Base-by-base conservation (phyloP, 352 stramenopile species). In the Phytophthora colocasiae region DNA sequence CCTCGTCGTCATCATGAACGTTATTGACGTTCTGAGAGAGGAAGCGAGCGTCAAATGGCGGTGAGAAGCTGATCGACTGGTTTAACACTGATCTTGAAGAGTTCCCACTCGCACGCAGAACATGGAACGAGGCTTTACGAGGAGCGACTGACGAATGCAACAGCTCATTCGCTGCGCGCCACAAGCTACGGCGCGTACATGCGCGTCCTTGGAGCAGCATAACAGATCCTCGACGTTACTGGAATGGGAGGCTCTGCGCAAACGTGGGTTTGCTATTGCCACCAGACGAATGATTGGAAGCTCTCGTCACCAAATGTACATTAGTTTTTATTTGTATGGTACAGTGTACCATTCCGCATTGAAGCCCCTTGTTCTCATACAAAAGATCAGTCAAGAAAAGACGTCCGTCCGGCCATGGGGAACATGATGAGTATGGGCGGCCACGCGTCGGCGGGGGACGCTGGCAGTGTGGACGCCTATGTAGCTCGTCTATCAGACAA, bases 351-450 rank as follows among this genome's bases (percentile, higher is more conserved):
- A 47, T 62, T 71, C 57, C 53, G 61, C 46, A 58, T 69, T 69
- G 61, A 69, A 64, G 47, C 61, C 38, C 52, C 32, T 10, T 31
- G 22, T 51, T 50, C 24, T 48, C 39, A 48, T 60, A 72, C 58
- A 52, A 63, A 68, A 66, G 52, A 68, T 68, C 50, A 71, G 50
- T 43, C 22, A 58, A 39, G 11, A 9, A 17, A 24, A 14, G 12
- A 11, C 32, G 15, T 11, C 24, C 36, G 6, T 29, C 17, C 6
- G 31, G 57, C 5, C 47, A 93, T 93, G 85, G 85, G 85, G 55
- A 93, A 91, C 67, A 57, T 93, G 63, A 72, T 90, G 73, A 81
- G 70, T 58, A 77, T 88, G 67, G 80, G 81, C 34, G 47, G 52
- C 46, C 22, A 31, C 3, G 19, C 67, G 44, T 14, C 58, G 11